Conservation (phyloP, 352 stramenopile genomes). For the Phytophthora nicotianae region DNA sequence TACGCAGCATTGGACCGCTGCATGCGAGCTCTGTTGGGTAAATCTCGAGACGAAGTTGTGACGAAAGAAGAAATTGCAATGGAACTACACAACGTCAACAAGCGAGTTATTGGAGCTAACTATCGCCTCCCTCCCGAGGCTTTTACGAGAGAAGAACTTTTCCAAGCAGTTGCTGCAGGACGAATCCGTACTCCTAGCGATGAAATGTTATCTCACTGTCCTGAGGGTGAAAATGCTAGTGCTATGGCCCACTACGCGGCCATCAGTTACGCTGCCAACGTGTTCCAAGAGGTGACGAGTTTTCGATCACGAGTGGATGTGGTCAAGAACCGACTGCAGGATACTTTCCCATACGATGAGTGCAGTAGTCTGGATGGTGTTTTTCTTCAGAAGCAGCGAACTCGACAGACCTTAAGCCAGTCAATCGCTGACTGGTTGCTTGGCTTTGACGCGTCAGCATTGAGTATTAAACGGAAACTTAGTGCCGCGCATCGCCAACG, state of each 20-base stretch:
- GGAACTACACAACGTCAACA: slow-evolving; percentile 43
- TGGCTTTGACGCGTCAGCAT: slow-evolving; percentile 51
- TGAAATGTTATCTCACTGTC: slow-evolving; percentile 51
- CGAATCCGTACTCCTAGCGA: slow-evolving; percentile 62
- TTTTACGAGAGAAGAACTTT: slow-evolving; percentile 70
- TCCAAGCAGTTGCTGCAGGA: slow-evolving; percentile 40
- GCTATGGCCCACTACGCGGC: slow-evolving; percentile 76
- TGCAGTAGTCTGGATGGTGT: slow-evolving; percentile 44
- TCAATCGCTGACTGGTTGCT: slow-evolving; percentile 68
- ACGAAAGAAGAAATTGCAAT: slow-evolving; percentile 79
- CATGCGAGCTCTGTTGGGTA: slow-evolving; percentile 56
- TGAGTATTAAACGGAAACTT: slow-evolving; percentile 51
- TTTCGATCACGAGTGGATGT: slow-evolving; percentile 60
- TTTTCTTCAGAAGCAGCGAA: slow-evolving; percentile 54
- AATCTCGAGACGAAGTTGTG: slow-evolving; percentile 49
- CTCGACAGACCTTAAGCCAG: slow-evolving; percentile 47
- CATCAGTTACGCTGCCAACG: slow-evolving; percentile 57
- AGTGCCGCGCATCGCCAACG: slow-evolving; percentile 58
- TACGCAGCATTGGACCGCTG: slow-evolving; percentile 73
- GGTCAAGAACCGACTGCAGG: slow-evolving; percentile 39
- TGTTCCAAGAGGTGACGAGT: slow-evolving; percentile 62
- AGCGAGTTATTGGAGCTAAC: slow-evolving; percentile 17
- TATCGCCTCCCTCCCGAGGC: slow-evolving; percentile 62
- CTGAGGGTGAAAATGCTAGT: slow-evolving; percentile 51
- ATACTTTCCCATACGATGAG: slow-evolving; percentile 51